Conservation (phyloP, 2,329 filamentous ascomycete species). For the Fusarium sp. region DNA sequence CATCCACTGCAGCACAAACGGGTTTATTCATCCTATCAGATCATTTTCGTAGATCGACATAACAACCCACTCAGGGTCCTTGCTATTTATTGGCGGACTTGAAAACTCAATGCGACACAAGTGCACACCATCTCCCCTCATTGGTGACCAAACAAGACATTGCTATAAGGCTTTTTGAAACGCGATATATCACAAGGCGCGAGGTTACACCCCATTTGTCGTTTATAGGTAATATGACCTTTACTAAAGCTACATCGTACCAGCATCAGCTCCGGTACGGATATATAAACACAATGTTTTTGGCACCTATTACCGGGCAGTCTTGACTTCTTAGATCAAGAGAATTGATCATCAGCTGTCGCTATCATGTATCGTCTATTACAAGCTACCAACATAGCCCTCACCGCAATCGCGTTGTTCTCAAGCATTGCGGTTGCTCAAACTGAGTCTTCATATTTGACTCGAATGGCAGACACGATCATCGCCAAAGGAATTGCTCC, state of each 20-base stretch:
- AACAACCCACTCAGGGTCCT: neutral
- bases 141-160: conserved; percentile 14
- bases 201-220: neutral
- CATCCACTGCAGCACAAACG: neutral
- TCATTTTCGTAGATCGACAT: neutral
- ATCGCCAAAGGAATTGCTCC: conserved; percentile 53
- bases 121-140: conserved; percentile 9
- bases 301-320: fast-evolving
- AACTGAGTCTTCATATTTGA: neutral
- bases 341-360: fast-evolving
- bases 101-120: neutral
- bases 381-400: fast-evolving
- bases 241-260: fast-evolving
- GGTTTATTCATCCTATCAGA: neutral
- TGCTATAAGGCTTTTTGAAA: neutral
- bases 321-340: too few relatives aligned
- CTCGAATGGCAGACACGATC: conserved; percentile 59
- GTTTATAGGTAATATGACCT: neutral
- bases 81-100: neutral
- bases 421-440: neutral
- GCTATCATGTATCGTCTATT: neutral
- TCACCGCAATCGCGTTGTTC: fast-evolving
- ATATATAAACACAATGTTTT: neutral
- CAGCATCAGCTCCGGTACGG: neutral
- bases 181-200: conserved; percentile 1